Evolutionary conservation across 208 protist genomes (phyloP), one percentile per base, ranked within the genome.

Genomic region (Acanthamoeba culbertsoni): DNA sequence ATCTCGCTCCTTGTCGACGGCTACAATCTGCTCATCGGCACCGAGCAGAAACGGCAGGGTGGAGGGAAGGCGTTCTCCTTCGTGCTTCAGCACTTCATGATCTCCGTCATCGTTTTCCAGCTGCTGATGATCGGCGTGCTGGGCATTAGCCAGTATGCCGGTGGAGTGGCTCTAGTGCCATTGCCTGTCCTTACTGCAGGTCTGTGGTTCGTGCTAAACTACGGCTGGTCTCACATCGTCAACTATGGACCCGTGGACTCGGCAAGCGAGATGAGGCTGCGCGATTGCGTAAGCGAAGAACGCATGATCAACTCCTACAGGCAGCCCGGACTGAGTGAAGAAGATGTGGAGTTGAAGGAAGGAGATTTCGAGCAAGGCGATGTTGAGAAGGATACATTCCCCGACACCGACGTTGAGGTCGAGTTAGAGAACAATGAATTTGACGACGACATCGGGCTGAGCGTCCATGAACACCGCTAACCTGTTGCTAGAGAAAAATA

Each of bases 211-310:
- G 8, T 84, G 43, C 73, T 84, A 16, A 37, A 84, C 73, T 84
- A 55, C 31, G 73, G 73, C 28, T 84, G 73, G 73, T 84, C 73
- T 20, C 73, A 84, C 73, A 43, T 84, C 73, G 35, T 84, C 73
- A 55, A 48, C 42, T 55, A 84, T 33, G 73, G 73, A 20, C 42
- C 73, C 7, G 18, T 84, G 14, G 73, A 84, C 10, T 4, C 43
- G 23, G 73, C 73, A 37, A 57, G 18, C 73, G 73, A 84, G 73
- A 55, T 33, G 3, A 10, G 31, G 3, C 55, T 37, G 73, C 73
- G 73, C 12, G 73, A 84, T 8, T 26, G n/a, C 73, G 18, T 84
- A 20, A 16, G 73, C 73, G 73, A 84, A 43, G 18, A 20, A 12
- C 73, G 28, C 43, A 84, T 84, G 73, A 35, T 12, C 10, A 12